Conservation (phyloP, 371 early-diverging fungal genomes). For the Mortierella sp. region DNA sequence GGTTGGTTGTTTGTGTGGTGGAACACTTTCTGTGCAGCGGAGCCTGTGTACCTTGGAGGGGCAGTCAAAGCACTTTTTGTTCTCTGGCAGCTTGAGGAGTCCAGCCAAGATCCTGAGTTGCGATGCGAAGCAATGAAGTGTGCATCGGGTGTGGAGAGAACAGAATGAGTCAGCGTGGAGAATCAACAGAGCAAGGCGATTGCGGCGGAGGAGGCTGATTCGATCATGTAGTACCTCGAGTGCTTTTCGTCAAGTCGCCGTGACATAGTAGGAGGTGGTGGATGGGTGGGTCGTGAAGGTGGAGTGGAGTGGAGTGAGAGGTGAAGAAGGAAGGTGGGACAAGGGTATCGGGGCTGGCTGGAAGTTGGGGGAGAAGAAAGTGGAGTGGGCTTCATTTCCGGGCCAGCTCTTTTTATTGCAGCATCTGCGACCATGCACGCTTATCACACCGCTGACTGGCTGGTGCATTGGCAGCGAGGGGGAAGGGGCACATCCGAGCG, state of each 20-base stretch:
- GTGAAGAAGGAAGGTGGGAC: not conserved
- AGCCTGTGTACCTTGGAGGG: conserved; percentile 64
- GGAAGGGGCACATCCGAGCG: no score
- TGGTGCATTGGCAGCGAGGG: no score
- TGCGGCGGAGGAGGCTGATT: no score
- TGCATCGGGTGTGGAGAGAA: not conserved
- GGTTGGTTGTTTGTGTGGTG: not conserved
- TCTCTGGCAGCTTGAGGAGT: conserved; percentile 60
- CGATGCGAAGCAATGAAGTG: conserved; percentile 2
- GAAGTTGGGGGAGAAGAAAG: not conserved
- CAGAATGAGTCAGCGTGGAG: not conserved
- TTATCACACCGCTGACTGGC: not conserved
- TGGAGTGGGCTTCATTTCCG: no score
- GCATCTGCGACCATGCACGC: no score
- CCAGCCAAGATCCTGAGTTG: conserved; percentile 48
- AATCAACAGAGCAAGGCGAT: no score
- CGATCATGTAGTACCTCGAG: conserved; percentile 46
- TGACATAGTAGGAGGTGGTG: conserved; percentile 25
- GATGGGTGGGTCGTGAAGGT: conserved; percentile 6
- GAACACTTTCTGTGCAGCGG: conserved; percentile 60
- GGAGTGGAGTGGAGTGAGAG: not conserved
- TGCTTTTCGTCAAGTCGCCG: conserved; percentile 45
- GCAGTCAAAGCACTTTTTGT: conserved; percentile 75
- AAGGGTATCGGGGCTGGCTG: not conserved
- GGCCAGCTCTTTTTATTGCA: no score